Evolutionary conservation across 768 basidiomycete genomes (phyloP).

Genomic region (Macrolepiota albuminosa): DNA sequence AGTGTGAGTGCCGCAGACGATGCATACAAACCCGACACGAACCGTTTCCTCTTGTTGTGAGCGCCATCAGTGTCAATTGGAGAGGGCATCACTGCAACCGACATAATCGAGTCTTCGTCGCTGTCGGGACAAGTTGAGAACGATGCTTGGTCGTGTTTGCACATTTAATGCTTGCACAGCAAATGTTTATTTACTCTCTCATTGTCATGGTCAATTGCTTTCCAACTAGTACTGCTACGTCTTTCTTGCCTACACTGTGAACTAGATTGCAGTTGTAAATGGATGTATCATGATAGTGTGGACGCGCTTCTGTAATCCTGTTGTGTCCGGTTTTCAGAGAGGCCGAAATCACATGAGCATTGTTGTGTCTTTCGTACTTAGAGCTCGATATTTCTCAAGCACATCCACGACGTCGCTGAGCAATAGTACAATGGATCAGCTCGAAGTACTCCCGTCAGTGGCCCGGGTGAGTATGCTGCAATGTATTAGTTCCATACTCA

Average conservation of each 20-base stretch:
- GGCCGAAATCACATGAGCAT: slow-evolving; percentile 15
- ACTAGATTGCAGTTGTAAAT: not conserved
- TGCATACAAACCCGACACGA: not conserved
- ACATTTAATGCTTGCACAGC: not conserved
- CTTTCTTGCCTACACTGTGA: not conserved
- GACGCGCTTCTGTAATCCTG: not conserved
- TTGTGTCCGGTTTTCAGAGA: not conserved
- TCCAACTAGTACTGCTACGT: not conserved
- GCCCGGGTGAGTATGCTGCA: slow-evolving; percentile 40
- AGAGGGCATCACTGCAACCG: slow-evolving; percentile 33
- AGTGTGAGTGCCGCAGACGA: slow-evolving; percentile 1
- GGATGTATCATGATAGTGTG: not conserved
- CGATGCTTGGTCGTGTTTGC: slow-evolving; percentile 19
- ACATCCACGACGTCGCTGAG: not conserved
- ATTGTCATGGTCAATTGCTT: not conserved
- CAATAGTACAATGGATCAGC: slow-evolving; percentile 37
- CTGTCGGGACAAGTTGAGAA: slow-evolving; percentile 8
- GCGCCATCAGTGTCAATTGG: slow-evolving; percentile 22
- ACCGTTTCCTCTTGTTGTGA: slow-evolving; percentile 50
- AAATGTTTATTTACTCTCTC: not conserved
- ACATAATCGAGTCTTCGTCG: slow-evolving; percentile 26
- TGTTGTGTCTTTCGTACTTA: not conserved
- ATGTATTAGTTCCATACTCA: not conserved
- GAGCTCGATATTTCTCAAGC: not conserved
- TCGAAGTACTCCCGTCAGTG: slow-evolving; percentile 48